Base-by-base conservation (phyloP, 208 protist genomes). In the Wallacemonas sp. region DNA sequence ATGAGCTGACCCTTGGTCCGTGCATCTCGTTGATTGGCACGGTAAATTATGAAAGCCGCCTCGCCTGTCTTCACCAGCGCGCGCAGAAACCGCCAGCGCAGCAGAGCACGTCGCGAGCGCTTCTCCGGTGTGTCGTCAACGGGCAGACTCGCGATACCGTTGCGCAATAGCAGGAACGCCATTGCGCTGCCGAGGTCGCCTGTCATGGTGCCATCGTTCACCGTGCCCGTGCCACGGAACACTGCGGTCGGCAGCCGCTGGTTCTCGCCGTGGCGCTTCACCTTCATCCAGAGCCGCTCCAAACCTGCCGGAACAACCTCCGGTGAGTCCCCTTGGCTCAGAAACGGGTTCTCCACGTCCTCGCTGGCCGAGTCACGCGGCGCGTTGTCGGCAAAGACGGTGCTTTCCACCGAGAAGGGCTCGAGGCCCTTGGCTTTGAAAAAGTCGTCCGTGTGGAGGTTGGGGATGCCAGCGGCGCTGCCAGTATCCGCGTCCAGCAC, bases 41-140 rank as follows among this genome's bases (percentile, higher is more conserved):
- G 70, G 65, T 91, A 84, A 28, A 93, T 65, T 24, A 93, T 70
- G 63, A 86, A 90, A 14, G 77, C 63, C 1, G 86, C 90, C 70
- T 91, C 82, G 1, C 90, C 90, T 41, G 86, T 93, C n/a, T 78
- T 47, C 24, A 95, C 90, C 31, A 95, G 75, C 2, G 80, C 67
- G 21, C 90, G 86, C 21, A 95, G 60, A 65, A 82, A 95, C 44
- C 82, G 75, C 86, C 90, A 95, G 19, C 90, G 86, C 49, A 84
- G 71, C 39, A 70, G 70, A 2, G 84, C 85, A 63, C 90, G 68
- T 42, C 68, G 36, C 28, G 64, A 38, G 46, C 60, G 17, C 22
- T 71, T 51, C 33, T 80, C 65, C 45, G 46, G 36, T 31, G 77
- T 75, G 17, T 58, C 46, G 42, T 82, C 82, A 22, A 67, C 68